phyloP scores from a whole-genome alignment of 768 basidiomycete species.

The Serpula lacrymans region DNA sequence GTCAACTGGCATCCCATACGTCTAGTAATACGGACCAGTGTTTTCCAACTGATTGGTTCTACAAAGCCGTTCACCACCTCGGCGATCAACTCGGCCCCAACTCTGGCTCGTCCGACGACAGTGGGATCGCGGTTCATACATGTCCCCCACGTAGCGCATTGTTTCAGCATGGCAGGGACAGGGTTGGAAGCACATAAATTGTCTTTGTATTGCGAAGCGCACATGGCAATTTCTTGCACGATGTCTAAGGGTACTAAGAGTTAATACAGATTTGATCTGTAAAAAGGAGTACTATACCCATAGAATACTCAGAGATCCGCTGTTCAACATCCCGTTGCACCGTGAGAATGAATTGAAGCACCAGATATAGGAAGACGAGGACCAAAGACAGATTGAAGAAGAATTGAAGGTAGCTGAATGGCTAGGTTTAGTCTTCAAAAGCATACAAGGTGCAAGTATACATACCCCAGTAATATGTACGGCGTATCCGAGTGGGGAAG shows the following conservation, averaged over 20 bases:
- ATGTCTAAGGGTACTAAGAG: constrained; percentile 53
- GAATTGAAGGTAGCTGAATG: constrained; percentile 92
- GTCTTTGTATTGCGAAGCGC: constrained; percentile 73
- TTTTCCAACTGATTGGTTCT: constrained; percentile 97
- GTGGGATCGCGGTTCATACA: constrained; percentile 96
- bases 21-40: constrained; percentile 58
- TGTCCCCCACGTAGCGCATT: constrained; percentile 87
- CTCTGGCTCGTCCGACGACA: constrained; percentile 81
- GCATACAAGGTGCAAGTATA: constrained; percentile 11
- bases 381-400: constrained; percentile 89
- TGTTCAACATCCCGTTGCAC: constrained; percentile 89
- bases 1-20: constrained; percentile 13
- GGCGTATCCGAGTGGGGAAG: constrained; percentile 62
- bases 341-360: constrained; percentile 83
- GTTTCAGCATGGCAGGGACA: constrained; percentile 83
- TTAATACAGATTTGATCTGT: constrained; percentile 14
- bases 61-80: constrained; percentile 97
- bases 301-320: constrained; percentile 81
- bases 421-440: constrained; percentile 13
- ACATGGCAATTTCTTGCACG: constrained; percentile 88
- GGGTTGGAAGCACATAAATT: constrained; percentile 77
- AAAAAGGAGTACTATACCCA: constrained; percentile 53
- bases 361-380: constrained; percentile 78
- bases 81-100: constrained; percentile 92
- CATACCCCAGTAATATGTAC: constrained; percentile 83